A percentile compares a stretch with the other conserved stretches of the same genome.
Evolutionary conservation across 1,284 basidiomycete species (phyloP).

Genomic region (Butyriboletus regius): DNA sequence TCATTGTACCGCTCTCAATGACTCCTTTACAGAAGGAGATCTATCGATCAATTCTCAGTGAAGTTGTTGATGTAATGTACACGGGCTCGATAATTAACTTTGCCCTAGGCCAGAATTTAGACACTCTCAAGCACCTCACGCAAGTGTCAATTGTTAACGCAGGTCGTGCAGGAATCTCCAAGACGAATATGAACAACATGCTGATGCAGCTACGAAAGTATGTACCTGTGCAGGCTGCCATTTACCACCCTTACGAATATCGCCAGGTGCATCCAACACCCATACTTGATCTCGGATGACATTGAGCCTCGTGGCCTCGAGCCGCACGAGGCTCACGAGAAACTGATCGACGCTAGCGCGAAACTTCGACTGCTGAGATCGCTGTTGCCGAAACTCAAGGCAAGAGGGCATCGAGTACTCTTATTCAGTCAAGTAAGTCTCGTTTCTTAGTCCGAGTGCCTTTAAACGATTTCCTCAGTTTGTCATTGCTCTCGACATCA

Average conservation of each 20-base stretch:
- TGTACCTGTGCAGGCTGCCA: conserved; percentile 20
- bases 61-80: conserved; percentile 2
- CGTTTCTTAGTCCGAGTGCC: background rate
- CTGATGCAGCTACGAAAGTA: conserved; percentile 82
- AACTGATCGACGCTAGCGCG: conserved; percentile 76
- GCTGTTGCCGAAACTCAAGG: conserved; percentile 81
- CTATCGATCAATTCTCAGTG: conserved; percentile 76
- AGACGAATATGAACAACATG: conserved; percentile 65
- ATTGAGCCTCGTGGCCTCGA: conserved; percentile 71
- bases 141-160: conserved; percentile 35
- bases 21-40: conserved; percentile 82
- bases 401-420: conserved; percentile 86
- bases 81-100: conserved; percentile 6
- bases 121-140: conserved; percentile 55
- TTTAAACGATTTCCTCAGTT: conserved; percentile 51
- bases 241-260: conserved; percentile 4
- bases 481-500: conserved; percentile 80
- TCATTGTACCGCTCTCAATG: conserved; percentile 89
- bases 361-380: conserved; percentile 81
- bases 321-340: conserved; percentile 61
- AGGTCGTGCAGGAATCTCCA: conserved; percentile 32
- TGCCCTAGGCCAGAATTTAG: conserved; percentile 57
- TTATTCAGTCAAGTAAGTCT: conserved; percentile 87
- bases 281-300: conserved; percentile 76
- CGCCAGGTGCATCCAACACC: conserved; percentile 75